phyloP scores from a whole-genome alignment of 352 stramenopile genomes.

The Phytophthora ohioensis region DNA sequence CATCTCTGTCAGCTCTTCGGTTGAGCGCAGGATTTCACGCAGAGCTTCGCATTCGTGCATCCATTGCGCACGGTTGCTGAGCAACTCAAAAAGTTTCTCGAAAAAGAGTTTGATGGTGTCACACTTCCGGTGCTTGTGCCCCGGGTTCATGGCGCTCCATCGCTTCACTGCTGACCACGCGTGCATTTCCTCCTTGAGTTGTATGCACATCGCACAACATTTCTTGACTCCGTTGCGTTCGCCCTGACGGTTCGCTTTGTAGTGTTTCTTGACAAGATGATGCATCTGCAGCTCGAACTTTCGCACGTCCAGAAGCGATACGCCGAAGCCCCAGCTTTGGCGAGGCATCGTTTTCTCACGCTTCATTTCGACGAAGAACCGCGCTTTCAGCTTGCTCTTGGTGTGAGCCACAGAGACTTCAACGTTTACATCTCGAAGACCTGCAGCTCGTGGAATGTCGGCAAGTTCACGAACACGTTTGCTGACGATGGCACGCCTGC shows the following conservation, averaged over 20 bases:
- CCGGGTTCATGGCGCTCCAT: constrained; percentile 55
- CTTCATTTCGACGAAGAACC: constrained; percentile 68
- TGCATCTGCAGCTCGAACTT: constrained; percentile 48
- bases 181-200: constrained; percentile 51
- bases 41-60: constrained; percentile 58
- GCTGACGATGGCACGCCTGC: constrained; percentile 20
- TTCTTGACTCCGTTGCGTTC: constrained; percentile 36
- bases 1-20: constrained; percentile 56
- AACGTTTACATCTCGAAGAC: constrained; percentile 56
- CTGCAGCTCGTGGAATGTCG: constrained; percentile 67
- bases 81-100: constrained; percentile 50
- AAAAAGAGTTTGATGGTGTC: constrained; percentile 57
- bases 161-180: constrained; percentile 48
- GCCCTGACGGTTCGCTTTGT: constrained; percentile 25
- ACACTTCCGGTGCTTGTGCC: constrained; percentile 62
- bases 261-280: constrained; percentile 49
- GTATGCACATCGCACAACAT: constrained; percentile 53
- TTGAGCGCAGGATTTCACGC: constrained; percentile 58
- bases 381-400: constrained; percentile 44
- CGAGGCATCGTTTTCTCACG: constrained; percentile 30
- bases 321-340: constrained; percentile 48
- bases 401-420: constrained; percentile 63
- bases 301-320: constrained; percentile 52
- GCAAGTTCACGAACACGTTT: constrained; percentile 53
- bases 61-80: constrained; percentile 50